Conservation (phyloP, 106 monocot species). For the Platanthera zijinensis region DNA sequence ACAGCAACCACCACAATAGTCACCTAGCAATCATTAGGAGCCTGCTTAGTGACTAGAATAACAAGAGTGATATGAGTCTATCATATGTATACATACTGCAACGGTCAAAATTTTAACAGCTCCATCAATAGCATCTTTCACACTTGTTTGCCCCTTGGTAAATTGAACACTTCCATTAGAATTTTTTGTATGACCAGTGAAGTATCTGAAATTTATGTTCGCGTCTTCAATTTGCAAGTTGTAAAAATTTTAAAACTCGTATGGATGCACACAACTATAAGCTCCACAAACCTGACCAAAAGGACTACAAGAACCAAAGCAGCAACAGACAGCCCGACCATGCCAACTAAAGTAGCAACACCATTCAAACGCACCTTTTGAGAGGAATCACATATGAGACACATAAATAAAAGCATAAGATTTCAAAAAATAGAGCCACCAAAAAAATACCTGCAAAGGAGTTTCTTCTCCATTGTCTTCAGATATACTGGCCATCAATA, state of each 20-base stretch:
- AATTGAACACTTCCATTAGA: constrained; percentile 28
- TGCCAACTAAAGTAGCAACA: constrained; percentile 90
- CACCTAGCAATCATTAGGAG: constrained; percentile 10
- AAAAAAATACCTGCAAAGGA: constrained; percentile 68
- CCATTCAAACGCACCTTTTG: constrained; percentile 90
- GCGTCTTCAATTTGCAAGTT: background rate
- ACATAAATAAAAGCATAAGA: background rate
- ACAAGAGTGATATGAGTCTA: background rate
- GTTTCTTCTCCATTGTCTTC: constrained; percentile 97
- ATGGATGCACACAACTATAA: background rate
- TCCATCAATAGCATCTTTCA: constrained; percentile 17
- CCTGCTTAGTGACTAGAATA: background rate
- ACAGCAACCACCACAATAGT: constrained; percentile 25
- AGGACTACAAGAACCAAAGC: constrained; percentile 73
- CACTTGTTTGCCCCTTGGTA: constrained; percentile 14
- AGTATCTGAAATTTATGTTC: constrained; percentile 18
- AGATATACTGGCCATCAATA: constrained; percentile 92
- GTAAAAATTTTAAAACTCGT: background rate
- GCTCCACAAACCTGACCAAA: constrained; percentile 42
- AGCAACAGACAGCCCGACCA: constrained; percentile 74
- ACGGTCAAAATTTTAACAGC: constrained; percentile 27
- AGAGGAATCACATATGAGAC: constrained; percentile 3
- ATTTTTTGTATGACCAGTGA: constrained; percentile 25
- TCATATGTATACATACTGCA: constrained; percentile 21
- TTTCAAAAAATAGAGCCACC: background rate